These are phyloP conservation scores for Hortaea werneckii DNA, from an alignment of 2,329 filamentous ascomycete species.

Conservation along the genomic window DNA sequence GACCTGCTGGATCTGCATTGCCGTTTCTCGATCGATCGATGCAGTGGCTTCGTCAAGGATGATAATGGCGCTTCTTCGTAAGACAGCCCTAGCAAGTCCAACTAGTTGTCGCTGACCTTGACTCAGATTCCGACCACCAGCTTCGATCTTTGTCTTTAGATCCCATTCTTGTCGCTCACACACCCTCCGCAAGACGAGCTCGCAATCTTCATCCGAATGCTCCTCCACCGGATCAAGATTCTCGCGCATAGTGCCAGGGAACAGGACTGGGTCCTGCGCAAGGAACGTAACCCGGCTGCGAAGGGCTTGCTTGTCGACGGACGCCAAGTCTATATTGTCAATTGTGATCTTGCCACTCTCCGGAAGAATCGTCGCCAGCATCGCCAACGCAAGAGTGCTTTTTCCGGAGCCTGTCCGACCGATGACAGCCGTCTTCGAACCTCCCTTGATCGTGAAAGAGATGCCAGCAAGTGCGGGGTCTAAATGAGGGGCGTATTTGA, in stretches of 20 bases:
- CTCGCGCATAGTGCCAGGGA: slow-evolving; percentile 50
- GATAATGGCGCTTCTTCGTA: slow-evolving; percentile 50
- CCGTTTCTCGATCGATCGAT: slow-evolving; percentile 53
- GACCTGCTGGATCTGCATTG: slow-evolving; percentile 44
- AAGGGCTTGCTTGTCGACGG: slow-evolving; percentile 49
- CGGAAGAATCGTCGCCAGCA: slow-evolving; percentile 48
- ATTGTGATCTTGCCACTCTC: slow-evolving; percentile 48
- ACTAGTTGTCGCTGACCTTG: slow-evolving; percentile 58
- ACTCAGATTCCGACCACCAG: slow-evolving; percentile 51
- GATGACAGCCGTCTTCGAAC: slow-evolving; percentile 68
- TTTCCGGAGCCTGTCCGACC: slow-evolving; percentile 78
- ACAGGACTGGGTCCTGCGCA: slow-evolving; percentile 57
- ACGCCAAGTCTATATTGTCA: slow-evolving; percentile 50
- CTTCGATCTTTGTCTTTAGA: slow-evolving; percentile 47
- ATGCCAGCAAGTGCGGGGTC: slow-evolving; percentile 62
- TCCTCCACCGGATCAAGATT: slow-evolving; percentile 54
- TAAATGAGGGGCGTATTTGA: slow-evolving; percentile 69
- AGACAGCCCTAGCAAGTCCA: slow-evolving; percentile 51
- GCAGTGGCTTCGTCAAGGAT: slow-evolving; percentile 59
- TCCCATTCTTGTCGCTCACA: slow-evolving; percentile 47
- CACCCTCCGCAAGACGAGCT: slow-evolving; percentile 43
- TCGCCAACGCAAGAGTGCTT: slow-evolving; percentile 58
- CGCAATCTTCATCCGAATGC: slow-evolving; percentile 46
- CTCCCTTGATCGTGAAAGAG: slow-evolving; percentile 64
- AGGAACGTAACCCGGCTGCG: slow-evolving; percentile 56